Base-by-base conservation (phyloP, 441 rosid genomes). In the Dalechampia spathulata region DNA sequence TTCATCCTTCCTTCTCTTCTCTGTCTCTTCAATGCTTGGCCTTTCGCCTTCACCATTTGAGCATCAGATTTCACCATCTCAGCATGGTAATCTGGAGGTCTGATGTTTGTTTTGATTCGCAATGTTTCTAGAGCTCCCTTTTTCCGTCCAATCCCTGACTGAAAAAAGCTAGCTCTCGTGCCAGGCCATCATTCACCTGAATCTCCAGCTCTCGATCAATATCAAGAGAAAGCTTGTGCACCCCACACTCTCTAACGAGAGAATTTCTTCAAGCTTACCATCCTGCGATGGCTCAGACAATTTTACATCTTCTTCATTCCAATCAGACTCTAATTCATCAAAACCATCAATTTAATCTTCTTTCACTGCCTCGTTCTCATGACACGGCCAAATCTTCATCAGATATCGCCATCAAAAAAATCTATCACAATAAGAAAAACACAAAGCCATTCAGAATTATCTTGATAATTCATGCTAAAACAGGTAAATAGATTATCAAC, bases 41-140 rank as follows among this genome's bases (percentile, higher is more conserved):
- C 68, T 79, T 86, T 92, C 57, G 89, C 91, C 55, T 86, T 89
- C 79, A 62, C 83, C 94, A 86, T 89, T 60, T 92, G 94, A 9
- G 71, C 46, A 68, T 92, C 96, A 0, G 90, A 64, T 66, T 88
- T 92, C 57, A 81, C 85, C 98, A 88, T 89, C 78, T 92, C 90
- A 0, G 97, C 96, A 14, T 85, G 89, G 65, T 92, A 92, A 68
- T 89, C 88, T 0, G 84, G 4, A 0, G 90, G 94, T 77, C 97
- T 83, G 34, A 89, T n/a, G n/a, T n/a, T n/a, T n/a, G n/a, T n/a
- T n/a, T n/a, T n/a, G n/a, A n/a, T n/a, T n/a, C n/a, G n/a, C 77
- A 2, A 89, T 63, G 75, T 82, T 75, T 63, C 41, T 81, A 38
- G 74, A 92, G 6, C 37, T 65, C 46, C 45, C 80, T 73, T 0